Evolutionary conservation across 805 yeast genomes (phyloP).

Genomic region (Candida wancherniae): DNA sequence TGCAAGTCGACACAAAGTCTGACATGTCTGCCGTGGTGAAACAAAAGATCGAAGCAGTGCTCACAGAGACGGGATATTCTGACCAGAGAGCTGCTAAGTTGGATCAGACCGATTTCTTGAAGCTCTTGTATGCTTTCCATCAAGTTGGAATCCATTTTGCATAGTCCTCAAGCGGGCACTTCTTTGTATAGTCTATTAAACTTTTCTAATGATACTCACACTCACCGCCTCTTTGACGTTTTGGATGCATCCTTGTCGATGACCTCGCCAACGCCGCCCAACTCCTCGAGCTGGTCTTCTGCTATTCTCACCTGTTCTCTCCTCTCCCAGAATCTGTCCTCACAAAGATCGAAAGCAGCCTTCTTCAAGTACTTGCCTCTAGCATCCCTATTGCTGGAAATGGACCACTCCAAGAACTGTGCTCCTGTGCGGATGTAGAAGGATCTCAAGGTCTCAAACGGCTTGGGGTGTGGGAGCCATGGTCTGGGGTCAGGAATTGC

Average conservation of each 20-base stretch:
- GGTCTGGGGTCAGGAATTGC: constrained; percentile 89
- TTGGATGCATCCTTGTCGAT: constrained; percentile 63
- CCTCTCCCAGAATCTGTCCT: constrained; percentile 98
- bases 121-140: constrained; percentile 84
- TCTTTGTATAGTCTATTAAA: constrained; percentile 3
- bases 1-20: constrained; percentile 36
- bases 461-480: constrained; percentile 95
- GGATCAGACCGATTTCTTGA: constrained; percentile 91
- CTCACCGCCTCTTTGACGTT: constrained; percentile 45
- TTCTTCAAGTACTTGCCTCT: constrained; percentile 88
- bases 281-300: constrained; percentile 84
- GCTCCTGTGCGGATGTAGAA: constrained; percentile 87
- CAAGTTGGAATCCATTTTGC: constrained; percentile 97
- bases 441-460: constrained; percentile 78
- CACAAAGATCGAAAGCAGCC: constrained; percentile 84
- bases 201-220: no score
- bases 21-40: constrained; percentile 51
- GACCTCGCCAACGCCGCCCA: constrained; percentile 87
- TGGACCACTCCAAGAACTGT: constrained; percentile 87
- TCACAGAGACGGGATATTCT: constrained; percentile 71
- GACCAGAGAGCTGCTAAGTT: constrained; percentile 90
- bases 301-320: constrained; percentile 84
- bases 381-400: constrained; percentile 76
- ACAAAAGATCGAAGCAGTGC: constrained; percentile 65
- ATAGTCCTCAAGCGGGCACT: constrained; percentile 23